Percentiles rank a stretch among this genome's conserved stretches.
Evolutionary conservation across 768 basidiomycete species (phyloP).

Genomic region (Leucocoprinus sp.): DNA sequence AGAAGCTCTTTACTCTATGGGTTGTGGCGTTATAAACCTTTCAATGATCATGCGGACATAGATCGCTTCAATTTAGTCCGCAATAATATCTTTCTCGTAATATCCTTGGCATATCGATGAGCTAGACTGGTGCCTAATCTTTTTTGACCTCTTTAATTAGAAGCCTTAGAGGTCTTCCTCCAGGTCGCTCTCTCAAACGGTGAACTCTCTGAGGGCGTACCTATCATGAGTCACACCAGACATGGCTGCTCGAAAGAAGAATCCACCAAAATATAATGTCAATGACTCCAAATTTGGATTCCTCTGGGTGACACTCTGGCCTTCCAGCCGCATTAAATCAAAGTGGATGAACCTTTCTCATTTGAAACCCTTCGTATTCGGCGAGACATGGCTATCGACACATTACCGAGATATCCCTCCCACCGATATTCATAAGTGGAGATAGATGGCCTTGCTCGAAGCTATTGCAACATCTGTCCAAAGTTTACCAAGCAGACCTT

Average conservation of each 20-base stretch:
- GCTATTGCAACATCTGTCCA: not conserved
- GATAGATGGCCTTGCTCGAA: not conserved
- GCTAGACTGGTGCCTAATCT: not conserved
- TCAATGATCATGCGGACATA: not conserved
- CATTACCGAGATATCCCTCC: not conserved
- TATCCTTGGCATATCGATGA: conserved; percentile 3
- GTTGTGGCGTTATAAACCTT: too few species aligned
- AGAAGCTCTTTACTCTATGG: too few species aligned
- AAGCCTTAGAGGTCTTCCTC: conserved; percentile 1
- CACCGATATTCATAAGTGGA: not conserved
- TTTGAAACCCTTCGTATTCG: too few species aligned
- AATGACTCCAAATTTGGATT: conserved; percentile 3
- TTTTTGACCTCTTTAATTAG: conserved; percentile 4
- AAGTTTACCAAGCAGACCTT: not conserved
- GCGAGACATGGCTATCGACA: not conserved
- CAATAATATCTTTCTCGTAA: not conserved
- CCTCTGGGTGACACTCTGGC: not conserved
- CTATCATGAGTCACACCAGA: conserved; percentile 1
- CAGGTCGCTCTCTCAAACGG: conserved; percentile 1
- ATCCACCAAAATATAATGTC: conserved; percentile 1
- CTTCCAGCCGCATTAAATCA: too few species aligned
- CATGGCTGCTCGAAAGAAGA: not conserved
- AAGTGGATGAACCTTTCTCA: too few species aligned
- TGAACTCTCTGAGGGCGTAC: not conserved
- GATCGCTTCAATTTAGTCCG: not conserved